A percentile compares a stretch with the other conserved stretches of the same genome.
Evolutionary conservation across 139 green algal species (phyloP).

Genomic region (Chlorella ohadii): DNA sequence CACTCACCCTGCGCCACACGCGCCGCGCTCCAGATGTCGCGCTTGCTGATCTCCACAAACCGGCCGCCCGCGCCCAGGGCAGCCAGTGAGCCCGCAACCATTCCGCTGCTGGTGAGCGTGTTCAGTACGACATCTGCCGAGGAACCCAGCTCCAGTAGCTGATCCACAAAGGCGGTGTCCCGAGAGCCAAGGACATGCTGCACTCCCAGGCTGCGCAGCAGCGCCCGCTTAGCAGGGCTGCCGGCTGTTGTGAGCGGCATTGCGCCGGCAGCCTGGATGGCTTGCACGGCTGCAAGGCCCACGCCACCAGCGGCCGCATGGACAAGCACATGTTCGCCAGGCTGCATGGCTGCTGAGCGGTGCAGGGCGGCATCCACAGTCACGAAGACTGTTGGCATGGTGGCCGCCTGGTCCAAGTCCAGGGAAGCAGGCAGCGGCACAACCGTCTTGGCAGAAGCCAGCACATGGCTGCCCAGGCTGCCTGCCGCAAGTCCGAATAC

Average conservation of each 20-base stretch:
- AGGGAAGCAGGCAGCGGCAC: slow-evolving; percentile 66
- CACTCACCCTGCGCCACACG: slow-evolving; percentile 35
- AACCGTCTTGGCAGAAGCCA: slow-evolving; percentile 65
- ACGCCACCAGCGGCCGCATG: slow-evolving; percentile 85
- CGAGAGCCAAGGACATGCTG: slow-evolving; percentile 59
- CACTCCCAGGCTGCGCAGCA: slow-evolving; percentile 65
- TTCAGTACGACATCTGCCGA: slow-evolving; percentile 81
- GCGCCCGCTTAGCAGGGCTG: slow-evolving; percentile 63
- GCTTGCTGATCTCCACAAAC: slow-evolving; percentile 91
- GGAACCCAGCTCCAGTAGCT: slow-evolving; percentile 65
- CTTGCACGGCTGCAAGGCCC: slow-evolving; percentile 76
- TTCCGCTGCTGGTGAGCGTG: slow-evolving; percentile 85
- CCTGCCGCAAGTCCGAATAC: slow-evolving; percentile 86
- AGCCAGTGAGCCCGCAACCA: slow-evolving; percentile 82
- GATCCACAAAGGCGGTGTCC: slow-evolving; percentile 69
- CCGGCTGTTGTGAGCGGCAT: slow-evolving; percentile 60
- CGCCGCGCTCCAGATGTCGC: slow-evolving; percentile 82
- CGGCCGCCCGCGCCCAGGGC: slow-evolving; percentile 62
- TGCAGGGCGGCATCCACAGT: slow-evolving; percentile 69
- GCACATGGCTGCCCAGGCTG: slow-evolving; percentile 75
- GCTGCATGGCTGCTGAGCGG: slow-evolving; percentile 7
- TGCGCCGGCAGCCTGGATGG: slow-evolving; percentile 55
- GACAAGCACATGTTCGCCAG: slow-evolving; percentile 69
- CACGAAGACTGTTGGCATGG: slow-evolving; percentile 84
- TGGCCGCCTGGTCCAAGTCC: slow-evolving; percentile 77